Evolutionary conservation across 2,329 filamentous ascomycete genomes (phyloP), one percentile per base, ranked within the genome.

Genomic region (Penicillium hordei): DNA sequence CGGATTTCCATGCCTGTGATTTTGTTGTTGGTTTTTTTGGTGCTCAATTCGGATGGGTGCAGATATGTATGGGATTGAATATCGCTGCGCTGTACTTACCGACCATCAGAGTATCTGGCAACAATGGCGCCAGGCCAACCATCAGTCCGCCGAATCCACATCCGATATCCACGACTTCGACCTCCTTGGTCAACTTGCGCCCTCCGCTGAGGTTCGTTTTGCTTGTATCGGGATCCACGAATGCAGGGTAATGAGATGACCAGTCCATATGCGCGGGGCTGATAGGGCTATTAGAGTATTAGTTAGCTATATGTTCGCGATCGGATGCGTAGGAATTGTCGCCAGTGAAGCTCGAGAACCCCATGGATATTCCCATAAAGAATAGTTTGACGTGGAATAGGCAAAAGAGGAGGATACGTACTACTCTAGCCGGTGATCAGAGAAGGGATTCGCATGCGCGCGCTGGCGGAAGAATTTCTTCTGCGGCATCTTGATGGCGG

Each of bases 371-470:
- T 2, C 15, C 15, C 5, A 12, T n/a, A 23, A 13, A 23, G 25
- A 34, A 34, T 5, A 0, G 1, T 12, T 6, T 4, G 1, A 12
- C 9, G 1, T n/a, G 3, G 7, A 12, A 36, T 17, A 29, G 6
- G 2, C 9, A 46, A 31, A 31, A 21, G 17, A 34, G 40, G 17
- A 45, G 43, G 17, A 45, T 19, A 79, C 86, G 69, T 84, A 96
- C 94, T 99, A 99, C 69, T 83, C 82, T 72, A 99, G 81, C 57
- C 85, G 81, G 79, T 99, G 94, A 70, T 99, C 94, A 3, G 93
- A 97, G 78, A 99, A 99, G 7, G 93, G 93, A 79, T 99, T 99
- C 62, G 94, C 94, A 78, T 99, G 94, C 38, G 94, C 94, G 75
- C 94, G 86, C 77, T 99, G 94, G 55, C 94, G 86, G 75, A 96